phyloP scores from a whole-genome alignment of 768 basidiomycete species.

The Lactarius psammicola region DNA sequence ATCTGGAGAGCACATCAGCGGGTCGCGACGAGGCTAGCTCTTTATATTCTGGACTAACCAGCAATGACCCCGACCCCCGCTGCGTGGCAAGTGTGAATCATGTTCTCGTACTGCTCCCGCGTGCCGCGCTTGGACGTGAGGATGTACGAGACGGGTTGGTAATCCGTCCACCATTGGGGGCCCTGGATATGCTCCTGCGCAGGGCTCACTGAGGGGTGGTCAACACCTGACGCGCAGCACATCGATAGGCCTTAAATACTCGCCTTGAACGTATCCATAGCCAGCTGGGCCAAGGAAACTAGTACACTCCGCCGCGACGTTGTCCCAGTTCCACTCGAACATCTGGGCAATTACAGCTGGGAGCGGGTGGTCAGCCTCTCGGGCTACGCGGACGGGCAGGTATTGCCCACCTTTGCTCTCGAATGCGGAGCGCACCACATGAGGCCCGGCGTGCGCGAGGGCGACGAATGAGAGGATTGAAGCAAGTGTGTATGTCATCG shows the following conservation, averaged over 20 bases:
- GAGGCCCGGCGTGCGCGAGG: not conserved
- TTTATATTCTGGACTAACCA: slow-evolving; percentile 28
- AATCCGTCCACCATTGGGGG: slow-evolving; percentile 72
- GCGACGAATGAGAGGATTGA: not conserved
- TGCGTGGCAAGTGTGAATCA: slow-evolving; percentile 41
- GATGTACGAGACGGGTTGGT: slow-evolving; percentile 65
- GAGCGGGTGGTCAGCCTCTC: not conserved
- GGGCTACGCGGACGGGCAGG: not conserved
- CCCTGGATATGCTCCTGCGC: slow-evolving; percentile 59
- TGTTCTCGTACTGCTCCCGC: slow-evolving; percentile 47
- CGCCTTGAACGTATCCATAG: slow-evolving; percentile 67
- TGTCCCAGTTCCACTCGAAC: slow-evolving; percentile 61
- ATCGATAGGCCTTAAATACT: not conserved
- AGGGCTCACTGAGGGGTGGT: slow-evolving; percentile 41
- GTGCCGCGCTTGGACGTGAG: slow-evolving; percentile 65
- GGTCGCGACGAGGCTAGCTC: slow-evolving; percentile 33
- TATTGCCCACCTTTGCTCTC: not conserved
- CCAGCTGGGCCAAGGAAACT: slow-evolving; percentile 61
- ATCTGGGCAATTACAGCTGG: slow-evolving; percentile 60
- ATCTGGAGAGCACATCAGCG: slow-evolving; percentile 32
- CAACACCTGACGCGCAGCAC: not conserved
- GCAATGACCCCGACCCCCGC: slow-evolving; percentile 44
- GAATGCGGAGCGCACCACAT: not conserved
- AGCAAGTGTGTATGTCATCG: not conserved
- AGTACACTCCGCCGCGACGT: slow-evolving; percentile 61